Evolutionary conservation across 2,329 filamentous ascomycete species (phyloP).

Genomic region (Monosporascus sp.): DNA sequence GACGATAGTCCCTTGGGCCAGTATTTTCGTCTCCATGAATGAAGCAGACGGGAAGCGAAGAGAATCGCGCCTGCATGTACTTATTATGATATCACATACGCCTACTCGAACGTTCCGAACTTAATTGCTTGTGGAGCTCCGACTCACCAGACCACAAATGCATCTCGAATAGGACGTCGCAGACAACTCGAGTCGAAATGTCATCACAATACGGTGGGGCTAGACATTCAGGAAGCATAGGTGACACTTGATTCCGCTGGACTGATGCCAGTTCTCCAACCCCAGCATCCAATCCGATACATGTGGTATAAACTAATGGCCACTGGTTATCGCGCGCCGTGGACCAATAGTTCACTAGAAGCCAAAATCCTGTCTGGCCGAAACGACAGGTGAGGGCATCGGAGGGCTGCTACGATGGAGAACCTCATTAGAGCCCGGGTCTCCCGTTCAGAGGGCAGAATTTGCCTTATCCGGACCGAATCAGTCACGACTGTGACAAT

Average conservation of each 20-base stretch:
- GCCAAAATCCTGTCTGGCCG: background rate
- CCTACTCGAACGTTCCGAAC: background rate
- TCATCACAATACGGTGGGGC: background rate
- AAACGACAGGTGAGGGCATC: background rate
- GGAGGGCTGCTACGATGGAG: background rate
- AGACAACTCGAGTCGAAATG: background rate
- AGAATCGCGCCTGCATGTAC: constrained; percentile 19
- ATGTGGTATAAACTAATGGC: constrained; percentile 25
- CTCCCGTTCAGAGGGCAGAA: background rate
- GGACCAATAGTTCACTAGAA: background rate
- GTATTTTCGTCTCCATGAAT: constrained; percentile 26
- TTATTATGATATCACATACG: constrained; percentile 20
- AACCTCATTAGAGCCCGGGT: background rate
- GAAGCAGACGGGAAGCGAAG: constrained; percentile 11
- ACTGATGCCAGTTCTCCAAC: constrained; percentile 15
- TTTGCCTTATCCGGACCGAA: background rate
- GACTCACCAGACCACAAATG: background rate
- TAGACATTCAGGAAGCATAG: background rate
- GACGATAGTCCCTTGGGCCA: constrained; percentile 22
- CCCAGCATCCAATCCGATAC: constrained; percentile 14
- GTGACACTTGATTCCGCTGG: constrained; percentile 12
- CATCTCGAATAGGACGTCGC: background rate
- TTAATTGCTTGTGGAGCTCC: background rate
- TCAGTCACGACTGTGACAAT: background rate
- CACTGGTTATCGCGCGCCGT: background rate